Evolutionary conservation across 306 rosid species (phyloP).

Genomic region (Cyamopsis tetragonoloba): DNA sequence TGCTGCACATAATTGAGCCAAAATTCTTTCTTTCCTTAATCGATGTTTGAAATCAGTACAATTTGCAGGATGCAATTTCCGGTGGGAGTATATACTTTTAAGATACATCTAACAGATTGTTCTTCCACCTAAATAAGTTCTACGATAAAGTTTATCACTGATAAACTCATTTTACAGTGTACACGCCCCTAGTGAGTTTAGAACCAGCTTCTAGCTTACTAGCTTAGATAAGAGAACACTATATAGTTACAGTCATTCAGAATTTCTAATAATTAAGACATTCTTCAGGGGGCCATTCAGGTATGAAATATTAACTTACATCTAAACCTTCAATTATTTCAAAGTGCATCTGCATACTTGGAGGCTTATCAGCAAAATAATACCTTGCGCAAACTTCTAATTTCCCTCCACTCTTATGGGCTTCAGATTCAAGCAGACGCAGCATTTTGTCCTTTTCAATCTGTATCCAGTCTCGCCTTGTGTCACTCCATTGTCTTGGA

Average conservation of each 20-base stretch:
- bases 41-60: no score
- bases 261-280: not conserved
- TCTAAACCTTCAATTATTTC: constrained; percentile 70
- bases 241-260: not conserved
- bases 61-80: not conserved
- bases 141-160: no score
- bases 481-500: constrained; percentile 83
- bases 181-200: not conserved
- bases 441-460: constrained; percentile 58
- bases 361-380: constrained; percentile 56
- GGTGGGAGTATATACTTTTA: not conserved
- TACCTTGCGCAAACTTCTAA: constrained; percentile 44
- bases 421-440: constrained; percentile 51
- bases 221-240: not conserved
- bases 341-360: constrained; percentile 84
- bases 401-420: constrained; percentile 42
- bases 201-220: not conserved
- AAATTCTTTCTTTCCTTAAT: no score
- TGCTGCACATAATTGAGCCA: no score
- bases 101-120: not conserved
- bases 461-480: constrained; percentile 55
- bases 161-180: not conserved
- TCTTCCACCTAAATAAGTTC: not conserved
- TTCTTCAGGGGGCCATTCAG: not conserved
- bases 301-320: constrained; percentile 29